phyloP scores from a whole-genome alignment of 768 basidiomycete genomes.

The Sporobolomyces pararoseus region DNA sequence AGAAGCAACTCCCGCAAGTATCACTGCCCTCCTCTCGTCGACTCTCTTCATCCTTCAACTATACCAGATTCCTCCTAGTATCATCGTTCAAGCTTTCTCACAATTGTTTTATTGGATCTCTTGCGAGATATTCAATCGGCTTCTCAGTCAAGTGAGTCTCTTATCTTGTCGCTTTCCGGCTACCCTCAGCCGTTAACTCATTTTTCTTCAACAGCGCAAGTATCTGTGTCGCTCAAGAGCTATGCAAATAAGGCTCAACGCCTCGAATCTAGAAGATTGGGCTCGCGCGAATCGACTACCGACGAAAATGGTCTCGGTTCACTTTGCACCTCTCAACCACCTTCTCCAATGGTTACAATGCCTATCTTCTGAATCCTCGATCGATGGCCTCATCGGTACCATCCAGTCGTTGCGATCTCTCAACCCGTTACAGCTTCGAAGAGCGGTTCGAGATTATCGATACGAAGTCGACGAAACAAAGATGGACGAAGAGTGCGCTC shows the following conservation, averaged over 20 bases:
- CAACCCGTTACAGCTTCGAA: slow-evolving; percentile 94
- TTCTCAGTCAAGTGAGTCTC: slow-evolving; percentile 44
- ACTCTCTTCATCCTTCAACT: slow-evolving; percentile 76
- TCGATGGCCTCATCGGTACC: slow-evolving; percentile 79
- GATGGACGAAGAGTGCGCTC: slow-evolving; percentile 92
- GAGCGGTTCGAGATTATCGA: slow-evolving; percentile 76
- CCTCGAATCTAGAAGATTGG: slow-evolving; percentile 86
- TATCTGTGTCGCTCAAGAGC: slow-evolving; percentile 90
- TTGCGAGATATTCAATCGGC: slow-evolving; percentile 58
- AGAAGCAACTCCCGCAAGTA: slow-evolving; percentile 51
- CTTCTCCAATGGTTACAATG: slow-evolving; percentile 82
- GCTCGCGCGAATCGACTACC: slow-evolving; percentile 75
- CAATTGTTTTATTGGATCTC: slow-evolving; percentile 99
- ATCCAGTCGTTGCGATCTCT: slow-evolving; percentile 80
- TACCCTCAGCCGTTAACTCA: slow-evolving; percentile 56
- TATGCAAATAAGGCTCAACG: slow-evolving; percentile 81
- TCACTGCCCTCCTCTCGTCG: slow-evolving; percentile 77
- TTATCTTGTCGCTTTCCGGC: neutral
- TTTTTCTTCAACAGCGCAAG: slow-evolving; percentile 69
- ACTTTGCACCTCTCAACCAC: slow-evolving; percentile 79
- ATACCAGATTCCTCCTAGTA: slow-evolving; percentile 79
- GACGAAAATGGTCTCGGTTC: slow-evolving; percentile 63
- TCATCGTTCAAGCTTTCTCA: slow-evolving; percentile 87
- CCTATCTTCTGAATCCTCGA: slow-evolving; percentile 79
- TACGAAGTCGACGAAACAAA: slow-evolving; percentile 87